Evolutionary conservation across 192 early-diverging fungal genomes (phyloP), one percentile per base, ranked within the genome.

Genomic region (Spinellus fusiger): DNA sequence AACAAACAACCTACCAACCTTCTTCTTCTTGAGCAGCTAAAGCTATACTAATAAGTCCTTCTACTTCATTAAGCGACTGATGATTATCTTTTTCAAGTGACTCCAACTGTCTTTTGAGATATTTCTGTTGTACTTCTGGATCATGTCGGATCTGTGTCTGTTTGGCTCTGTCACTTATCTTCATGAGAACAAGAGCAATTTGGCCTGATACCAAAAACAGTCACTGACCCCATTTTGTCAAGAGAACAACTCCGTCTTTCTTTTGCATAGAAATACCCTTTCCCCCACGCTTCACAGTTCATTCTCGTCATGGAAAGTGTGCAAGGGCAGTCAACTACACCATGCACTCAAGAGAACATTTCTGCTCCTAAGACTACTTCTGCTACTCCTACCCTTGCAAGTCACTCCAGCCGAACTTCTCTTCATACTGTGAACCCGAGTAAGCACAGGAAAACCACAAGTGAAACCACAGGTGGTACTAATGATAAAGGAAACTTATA

Each of bases 41-140:
- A 1, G 77, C 74, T 15, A 73, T 74, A 33, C 61, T 73, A 40
- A 79, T 71, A 7, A 79, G 66, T 3, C 72, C 77, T 46, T 81
- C 79, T 25, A 73, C 69, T 50, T 81, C 79, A 29, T 77, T 70
- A 23, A 81, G 54, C 2, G 79, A 69, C 10, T 76, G 74, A 68
- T 73, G 75, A 64, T 81, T 81, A 52, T 81, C 79, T 60, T 66
- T 71, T 47, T 81, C 79, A 4, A 81, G 64, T 16, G 79, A 78
- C 37, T 77, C 79, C 7, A 81, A 66, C 48, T 78, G 79, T 48
- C 77, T 59, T 60, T 57, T 50, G 6, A 78, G 32, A 25, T 81
- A 73, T 1, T 66, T 66, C 61, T 63, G 51, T 18, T 73, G 71
- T 32, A 50, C 66, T 44, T 64, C 66, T n/a, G 60, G 56, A 65